Evolutionary conservation across 345 rosid genomes (phyloP), one percentile per base, ranked within the genome.

Genomic region (Citrus hindsii): DNA sequence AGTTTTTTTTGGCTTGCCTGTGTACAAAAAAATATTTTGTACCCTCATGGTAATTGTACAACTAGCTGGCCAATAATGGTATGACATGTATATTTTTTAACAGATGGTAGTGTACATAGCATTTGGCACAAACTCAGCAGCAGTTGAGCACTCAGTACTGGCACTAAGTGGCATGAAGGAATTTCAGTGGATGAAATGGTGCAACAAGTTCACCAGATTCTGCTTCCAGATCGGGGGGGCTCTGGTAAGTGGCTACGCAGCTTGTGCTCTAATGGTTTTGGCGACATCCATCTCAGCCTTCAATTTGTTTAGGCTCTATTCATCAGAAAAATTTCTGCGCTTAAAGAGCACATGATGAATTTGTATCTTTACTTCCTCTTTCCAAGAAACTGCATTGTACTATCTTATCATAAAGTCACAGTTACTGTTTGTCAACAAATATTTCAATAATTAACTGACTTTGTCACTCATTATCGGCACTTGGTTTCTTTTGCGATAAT

Each of bases 151-250:
- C 1, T 77, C 93, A 7, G 14, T 86, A 38, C 69, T 92, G 22
- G 94, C 81, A 7, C 1, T 88, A 65, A 80, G 83, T 0, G 97
- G 98, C 13, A 77, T 81, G 9, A 66, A 77, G 60, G 85, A 71
- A 51, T 81, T 92, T 61, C 94, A 91, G 60, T 94, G 98, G 98
- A 79, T 84, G 90, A 88, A 89, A 69, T 85, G 93, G 92, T 92
- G 97, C 87, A 60, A 65, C 77, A 88, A 77, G 63, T 94, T 66
- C 78, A 86, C 89, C 13, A 88, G 90, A 81, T 94, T 89, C 82
- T 94, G 98, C 82, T 27, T 85, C 82, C 95, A 90, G 79, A 76
- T 84, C 0, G 97, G 94, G 2, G 89, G 90, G 13, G 89, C 88
- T 7, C 55, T 93, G 32, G 0, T 77, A 64, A 84, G 85, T 46